A percentile compares a stretch with the other conserved stretches of the same genome.
Evolutionary conservation across 2,329 filamentous ascomycete genomes (phyloP).

Genomic region (Blumeriella jaapii): DNA sequence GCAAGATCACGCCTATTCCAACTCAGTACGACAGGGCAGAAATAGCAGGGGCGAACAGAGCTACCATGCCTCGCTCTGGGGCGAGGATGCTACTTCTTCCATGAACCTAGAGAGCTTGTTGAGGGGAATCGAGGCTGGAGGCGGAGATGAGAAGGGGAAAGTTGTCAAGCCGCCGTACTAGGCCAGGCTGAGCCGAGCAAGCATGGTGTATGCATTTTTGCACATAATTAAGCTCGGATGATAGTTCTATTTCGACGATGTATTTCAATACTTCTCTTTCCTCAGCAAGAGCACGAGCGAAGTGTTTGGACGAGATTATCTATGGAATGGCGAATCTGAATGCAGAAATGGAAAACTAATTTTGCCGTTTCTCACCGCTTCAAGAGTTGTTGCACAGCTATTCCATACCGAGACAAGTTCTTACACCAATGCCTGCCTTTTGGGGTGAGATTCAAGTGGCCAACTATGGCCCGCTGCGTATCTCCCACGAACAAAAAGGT

Average conservation of each 20-base stretch:
- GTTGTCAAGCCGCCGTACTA: conserved; percentile 25
- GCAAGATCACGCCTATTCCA: conserved; percentile 18
- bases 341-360: neutral
- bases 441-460: no score
- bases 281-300: conserved; percentile 6
- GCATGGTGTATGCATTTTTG: conserved; percentile 8
- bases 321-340: conserved; percentile 1
- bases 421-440: no score
- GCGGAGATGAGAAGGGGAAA: conserved; percentile 16
- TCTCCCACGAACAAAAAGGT: no score
- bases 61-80: conserved; percentile 17
- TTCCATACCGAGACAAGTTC: no score
- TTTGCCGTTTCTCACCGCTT: no score
- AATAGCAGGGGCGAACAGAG: conserved; percentile 12
- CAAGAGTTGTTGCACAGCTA: no score
- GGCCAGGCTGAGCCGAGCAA: no score
- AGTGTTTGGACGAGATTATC: conserved; percentile 4
- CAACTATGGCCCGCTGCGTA: no score
- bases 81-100: conserved; percentile 12
- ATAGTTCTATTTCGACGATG: conserved; percentile 5
- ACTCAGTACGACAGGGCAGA: conserved; percentile 15
- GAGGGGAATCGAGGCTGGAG: conserved; percentile 23
- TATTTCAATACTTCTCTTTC: conserved; percentile 11
- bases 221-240: conserved; percentile 6
- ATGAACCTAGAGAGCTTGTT: conserved; percentile 24